Base-by-base conservation (phyloP, 2,329 filamentous ascomycete genomes). In the Emericellopsis cladophorae region DNA sequence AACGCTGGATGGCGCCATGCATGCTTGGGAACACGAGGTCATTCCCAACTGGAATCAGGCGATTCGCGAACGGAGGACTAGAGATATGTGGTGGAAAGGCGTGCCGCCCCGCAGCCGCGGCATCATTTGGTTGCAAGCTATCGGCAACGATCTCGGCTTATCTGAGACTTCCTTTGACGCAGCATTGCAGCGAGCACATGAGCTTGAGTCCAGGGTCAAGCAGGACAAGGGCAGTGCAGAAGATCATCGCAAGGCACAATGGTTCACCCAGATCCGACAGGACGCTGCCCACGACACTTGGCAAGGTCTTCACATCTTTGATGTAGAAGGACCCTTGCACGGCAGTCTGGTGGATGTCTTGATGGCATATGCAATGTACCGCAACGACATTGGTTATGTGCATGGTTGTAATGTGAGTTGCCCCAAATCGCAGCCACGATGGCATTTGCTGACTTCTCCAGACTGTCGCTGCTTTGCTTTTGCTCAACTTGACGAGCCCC, bases 81-180 rank as follows among this genome's bases (percentile, higher is more conserved):
- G 83, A 31, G 83, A 89, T 51, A 66, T 92, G 36, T 92, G 84
- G 83, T 92, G 85, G 85, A 74, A 77, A 44, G 85, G 85, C 6
- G 71, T 92, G 24, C 77, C 84, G 0, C 79, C 84, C 2, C 71
- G 79, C 43, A 78, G 76, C 54, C 72, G 85, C 26, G 81, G 80
- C 21, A 59, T 66, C 5, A 80, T 87, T 7, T 89, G 84, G 84
- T 61, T 70, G 32, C 70, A 69, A 40, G 82, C 83, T 3, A 76
- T 88, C 36, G 83, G 83, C 26, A 89, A 89, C 52, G 77, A 83
- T 41, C 68, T 88, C 3, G 76, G 76, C 18, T 66, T 87, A 7
- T 78, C 77, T 0, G 68, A 77, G 36, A 64, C 72, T 2, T 85
- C 81, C 7, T 92, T 81, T 58, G 66, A 73, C 22, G 79, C 83